phyloP scores from a whole-genome alignment of 352 stramenopile genomes.

The Stramenopiles sp. region DNA sequence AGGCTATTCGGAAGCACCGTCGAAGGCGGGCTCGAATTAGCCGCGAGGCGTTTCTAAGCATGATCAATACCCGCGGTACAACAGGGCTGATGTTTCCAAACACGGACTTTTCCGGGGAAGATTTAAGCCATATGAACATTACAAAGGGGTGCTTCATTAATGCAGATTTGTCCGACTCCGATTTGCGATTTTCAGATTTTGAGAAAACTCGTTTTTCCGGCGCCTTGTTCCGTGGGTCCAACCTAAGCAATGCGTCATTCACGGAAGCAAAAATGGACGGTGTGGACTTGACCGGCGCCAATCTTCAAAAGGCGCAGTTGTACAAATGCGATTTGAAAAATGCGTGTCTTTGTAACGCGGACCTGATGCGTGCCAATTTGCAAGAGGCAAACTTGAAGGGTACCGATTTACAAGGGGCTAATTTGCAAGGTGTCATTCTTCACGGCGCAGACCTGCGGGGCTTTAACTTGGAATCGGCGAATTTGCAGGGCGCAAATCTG shows the following conservation, averaged over 20 bases:
- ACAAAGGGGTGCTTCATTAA: constrained; percentile 8
- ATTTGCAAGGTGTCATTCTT: constrained; percentile 9
- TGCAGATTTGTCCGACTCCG: not conserved
- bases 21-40: constrained; percentile 2
- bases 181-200: constrained; percentile 5
- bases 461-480: constrained; percentile 8
- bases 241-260: not conserved
- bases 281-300: constrained; percentile 2
- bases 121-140: constrained; percentile 12
- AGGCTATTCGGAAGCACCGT: not conserved
- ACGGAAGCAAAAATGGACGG: constrained; percentile 13
- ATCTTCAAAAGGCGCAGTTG: constrained; percentile 6
- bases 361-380: constrained; percentile 3
- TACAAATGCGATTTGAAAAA: constrained; percentile 14
- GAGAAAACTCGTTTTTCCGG: not conserved
- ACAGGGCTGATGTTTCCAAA: not conserved
- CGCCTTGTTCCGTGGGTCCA: not conserved
- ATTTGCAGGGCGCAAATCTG: not conserved
- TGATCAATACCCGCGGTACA: not conserved
- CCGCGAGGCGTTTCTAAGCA: constrained; percentile 1
- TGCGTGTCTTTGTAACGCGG: not conserved
- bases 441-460: not conserved
- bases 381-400: constrained; percentile 11
- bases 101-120: constrained; percentile 7
- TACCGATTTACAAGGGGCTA: constrained; percentile 1